Evolutionary conservation across 441 rosid genomes (phyloP).

Genomic region (Oxalis stricta): DNA sequence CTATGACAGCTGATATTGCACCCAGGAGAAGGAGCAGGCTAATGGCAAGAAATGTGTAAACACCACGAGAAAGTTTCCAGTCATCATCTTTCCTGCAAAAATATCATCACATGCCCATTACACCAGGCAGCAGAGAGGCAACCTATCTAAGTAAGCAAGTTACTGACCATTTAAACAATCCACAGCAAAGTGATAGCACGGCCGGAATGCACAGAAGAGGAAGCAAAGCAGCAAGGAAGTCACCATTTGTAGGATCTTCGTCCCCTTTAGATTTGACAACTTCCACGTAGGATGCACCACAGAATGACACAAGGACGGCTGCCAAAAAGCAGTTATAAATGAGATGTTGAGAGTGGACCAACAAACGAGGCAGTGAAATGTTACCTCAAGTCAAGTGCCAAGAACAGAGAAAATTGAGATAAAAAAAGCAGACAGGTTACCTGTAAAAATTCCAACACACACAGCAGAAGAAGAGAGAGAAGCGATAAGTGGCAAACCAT

Average conservation of each 20-base stretch:
- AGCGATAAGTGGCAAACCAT: constrained; percentile 95
- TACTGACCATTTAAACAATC: constrained; percentile 90
- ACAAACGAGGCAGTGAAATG: constrained; percentile 1
- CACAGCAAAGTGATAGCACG: constrained; percentile 74
- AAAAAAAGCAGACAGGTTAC: constrained; percentile 25
- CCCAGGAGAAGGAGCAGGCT: constrained; percentile 95
- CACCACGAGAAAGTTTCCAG: constrained; percentile 96
- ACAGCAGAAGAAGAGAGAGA: constrained; percentile 89
- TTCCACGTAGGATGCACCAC: constrained; percentile 88
- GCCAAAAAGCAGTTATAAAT: constrained; percentile 18
- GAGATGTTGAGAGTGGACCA: constrained; percentile 5
- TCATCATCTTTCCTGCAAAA: constrained; percentile 92
- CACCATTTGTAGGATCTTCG: constrained; percentile 78
- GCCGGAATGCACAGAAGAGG: constrained; percentile 98
- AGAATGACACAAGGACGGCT: constrained; percentile 92
- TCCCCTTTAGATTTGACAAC: constrained; percentile 84
- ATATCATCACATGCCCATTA: constrained; percentile 4
- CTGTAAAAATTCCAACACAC: constrained; percentile 74
- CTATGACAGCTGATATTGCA: constrained; percentile 88
- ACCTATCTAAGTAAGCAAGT: constrained; percentile 8
- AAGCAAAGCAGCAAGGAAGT: constrained; percentile 96
- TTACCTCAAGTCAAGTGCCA: constrained; percentile 2
- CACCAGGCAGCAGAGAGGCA: constrained; percentile 1
- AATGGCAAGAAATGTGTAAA: constrained; percentile 62
- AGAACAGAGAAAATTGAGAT: not conserved